These are phyloP conservation scores for Fusarium globosum DNA, from an alignment of 2,329 filamentous ascomycete species.

Conservation along the genomic window DNA sequence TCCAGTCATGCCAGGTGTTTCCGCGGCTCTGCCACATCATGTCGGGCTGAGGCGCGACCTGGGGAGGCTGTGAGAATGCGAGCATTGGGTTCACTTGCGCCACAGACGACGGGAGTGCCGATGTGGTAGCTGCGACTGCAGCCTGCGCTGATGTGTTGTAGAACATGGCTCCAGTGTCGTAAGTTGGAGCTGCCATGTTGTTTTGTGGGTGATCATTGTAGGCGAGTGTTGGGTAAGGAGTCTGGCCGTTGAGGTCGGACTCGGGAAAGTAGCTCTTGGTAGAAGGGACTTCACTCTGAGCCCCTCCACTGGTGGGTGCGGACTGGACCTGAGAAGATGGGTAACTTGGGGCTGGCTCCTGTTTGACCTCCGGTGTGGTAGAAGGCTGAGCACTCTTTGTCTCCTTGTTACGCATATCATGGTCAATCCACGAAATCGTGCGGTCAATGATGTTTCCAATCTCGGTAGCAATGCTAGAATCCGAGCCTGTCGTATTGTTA, in stretches of 20 bases:
- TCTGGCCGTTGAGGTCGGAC: constrained; percentile 40
- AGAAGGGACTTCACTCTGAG: constrained; percentile 33
- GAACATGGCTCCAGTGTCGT: constrained; percentile 46
- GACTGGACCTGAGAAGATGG: constrained; percentile 26
- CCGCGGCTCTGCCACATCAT: constrained; percentile 51
- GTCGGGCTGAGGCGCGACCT: constrained; percentile 45
- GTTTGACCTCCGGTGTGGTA: constrained; percentile 48
- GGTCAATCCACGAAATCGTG: constrained; percentile 64
- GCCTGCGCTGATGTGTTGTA: constrained; percentile 44
- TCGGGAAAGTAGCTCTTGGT: constrained; percentile 49
- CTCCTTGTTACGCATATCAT: constrained; percentile 57
- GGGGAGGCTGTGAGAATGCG: constrained; percentile 54
- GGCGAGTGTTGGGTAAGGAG: constrained; percentile 47
- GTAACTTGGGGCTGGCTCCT: constrained; percentile 50
- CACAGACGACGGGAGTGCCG: constrained; percentile 36
- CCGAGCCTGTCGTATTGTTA: constrained; percentile 53
- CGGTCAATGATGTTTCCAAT: constrained; percentile 62
- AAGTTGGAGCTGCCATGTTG: constrained; percentile 37
- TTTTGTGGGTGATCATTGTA: constrained; percentile 47
- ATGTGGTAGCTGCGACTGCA: constrained; percentile 33
- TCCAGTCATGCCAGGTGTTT: constrained; percentile 67
- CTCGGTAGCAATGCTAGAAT: constrained; percentile 56
- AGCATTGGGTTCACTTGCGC: constrained; percentile 53
- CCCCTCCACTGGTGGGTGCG: constrained; percentile 16
- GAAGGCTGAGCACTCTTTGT: constrained; percentile 25